A percentile compares a stretch with the other conserved stretches of the same genome.
Conservation (phyloP, 2,329 filamentous ascomycete genomes). For the Fusarium agapanthi region DNA sequence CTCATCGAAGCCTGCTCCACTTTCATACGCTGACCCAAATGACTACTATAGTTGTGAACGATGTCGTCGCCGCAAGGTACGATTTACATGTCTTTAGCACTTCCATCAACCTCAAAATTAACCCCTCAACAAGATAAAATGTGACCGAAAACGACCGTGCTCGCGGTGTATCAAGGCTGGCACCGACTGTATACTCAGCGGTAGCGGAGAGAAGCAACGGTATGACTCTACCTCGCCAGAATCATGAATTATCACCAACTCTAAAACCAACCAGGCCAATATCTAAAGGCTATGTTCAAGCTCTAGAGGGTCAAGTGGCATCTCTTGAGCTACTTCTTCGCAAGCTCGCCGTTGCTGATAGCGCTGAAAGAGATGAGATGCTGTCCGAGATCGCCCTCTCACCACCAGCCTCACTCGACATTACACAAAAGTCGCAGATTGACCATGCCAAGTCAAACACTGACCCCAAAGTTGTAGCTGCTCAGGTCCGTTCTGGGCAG, state of each 20-base stretch:
- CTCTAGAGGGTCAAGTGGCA: constrained; percentile 57
- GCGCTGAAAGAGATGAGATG: constrained; percentile 52
- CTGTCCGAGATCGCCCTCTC: constrained; percentile 49
- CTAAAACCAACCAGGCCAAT: constrained; percentile 48
- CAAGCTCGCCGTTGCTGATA: constrained; percentile 53
- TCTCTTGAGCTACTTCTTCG: constrained; percentile 57
- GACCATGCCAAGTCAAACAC: constrained; percentile 39
- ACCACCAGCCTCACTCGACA: constrained; percentile 25
- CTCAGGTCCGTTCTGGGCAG: constrained; percentile 47
- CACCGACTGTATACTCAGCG: constrained; percentile 51
- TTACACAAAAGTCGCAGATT: constrained; percentile 15
- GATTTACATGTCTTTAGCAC: neutral
- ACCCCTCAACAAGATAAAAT: constrained; percentile 57
- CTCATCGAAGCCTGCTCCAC: constrained; percentile 5
- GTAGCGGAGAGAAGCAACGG: constrained; percentile 55
- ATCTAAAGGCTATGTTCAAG: constrained; percentile 56
- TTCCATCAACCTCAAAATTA: neutral
- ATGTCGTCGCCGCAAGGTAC: constrained; percentile 55
- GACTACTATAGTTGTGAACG: constrained; percentile 50
- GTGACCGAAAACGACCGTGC: constrained; percentile 61
- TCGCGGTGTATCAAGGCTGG: constrained; percentile 56
- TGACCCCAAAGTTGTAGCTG: constrained; percentile 45
- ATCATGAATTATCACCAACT: neutral
- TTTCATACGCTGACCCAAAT: constrained; percentile 10
- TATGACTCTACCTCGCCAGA: constrained; percentile 30